Base-by-base conservation (phyloP, 1,284 basidiomycete species). In the Naganishia sp. region DNA sequence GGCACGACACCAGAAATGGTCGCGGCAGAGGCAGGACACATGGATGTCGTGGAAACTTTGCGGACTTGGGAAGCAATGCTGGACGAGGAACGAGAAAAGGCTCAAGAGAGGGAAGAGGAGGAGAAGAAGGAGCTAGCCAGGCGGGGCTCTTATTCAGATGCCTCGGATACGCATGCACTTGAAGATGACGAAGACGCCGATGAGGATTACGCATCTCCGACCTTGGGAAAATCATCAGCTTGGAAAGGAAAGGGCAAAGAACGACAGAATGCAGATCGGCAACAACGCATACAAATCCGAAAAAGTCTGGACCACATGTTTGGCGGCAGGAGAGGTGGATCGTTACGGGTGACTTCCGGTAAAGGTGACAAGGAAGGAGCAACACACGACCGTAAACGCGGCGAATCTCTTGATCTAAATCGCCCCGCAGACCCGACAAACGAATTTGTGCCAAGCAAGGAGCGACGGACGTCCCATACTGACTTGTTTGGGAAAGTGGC, bases 1-100 rank as follows among this genome's bases (percentile, higher is more conserved):
- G 91, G 90, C 7, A 81, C 90, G 69, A 92, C 90, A 0, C 88
- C 93, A 2, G 79, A 81, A 60, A 78, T 79, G 53, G 76, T 84
- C 23, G 83, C 83, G 9, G 72, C 77, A 41, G 73, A 77, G 52
- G 79, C 80, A 63, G 80, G 79, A 2, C 79, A 82, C 70, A 69
- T 74, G 35, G 77, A 81, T 15, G 78, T 81, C 18, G 76, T 81
- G 9, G 62, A 69, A 18, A 64, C 62, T 2, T 32, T 69, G 42
- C 28, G 50, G 17, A 62, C 61, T 9, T 69, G 68, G 68, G 63
- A 54, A 43, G 68, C 58, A 7, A 50, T 69, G 60, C 41, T 69
- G 10, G 68, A 69, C 11, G 56, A 62, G 32, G 68, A 69, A 23
- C 51, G 64, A 32, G 63, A 62, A 25, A 68, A 67, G 35, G 57